phyloP scores from a whole-genome alignment of 139 green algal genomes.

The Chlorella sp. region DNA sequence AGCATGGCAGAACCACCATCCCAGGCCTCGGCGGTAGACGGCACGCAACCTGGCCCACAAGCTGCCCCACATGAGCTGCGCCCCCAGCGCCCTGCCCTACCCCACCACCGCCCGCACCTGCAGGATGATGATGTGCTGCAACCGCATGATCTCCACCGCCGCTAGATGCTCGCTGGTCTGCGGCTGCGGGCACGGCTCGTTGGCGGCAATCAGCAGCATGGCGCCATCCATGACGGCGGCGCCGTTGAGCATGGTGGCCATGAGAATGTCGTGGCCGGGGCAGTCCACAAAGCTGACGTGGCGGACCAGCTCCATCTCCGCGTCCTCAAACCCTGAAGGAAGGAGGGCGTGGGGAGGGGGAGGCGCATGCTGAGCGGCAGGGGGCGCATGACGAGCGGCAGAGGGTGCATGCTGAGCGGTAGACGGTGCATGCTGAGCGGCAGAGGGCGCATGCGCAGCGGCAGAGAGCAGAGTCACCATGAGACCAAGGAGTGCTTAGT shows the following conservation, averaged over 20 bases:
- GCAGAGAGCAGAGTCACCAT: too few relatives aligned
- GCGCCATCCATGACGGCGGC: slow-evolving; percentile 99
- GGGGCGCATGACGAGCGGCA: not conserved
- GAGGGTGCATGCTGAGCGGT: not conserved
- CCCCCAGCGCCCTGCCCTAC: too few relatives aligned
- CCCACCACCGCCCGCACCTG: slow-evolving; percentile 52
- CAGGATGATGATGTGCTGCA: slow-evolving; percentile 95
- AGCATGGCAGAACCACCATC: too few relatives aligned
- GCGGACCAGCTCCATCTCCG: slow-evolving; percentile 91
- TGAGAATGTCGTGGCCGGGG: slow-evolving; percentile 99
- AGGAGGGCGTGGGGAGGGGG: not conserved
- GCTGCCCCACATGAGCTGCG: too few relatives aligned
- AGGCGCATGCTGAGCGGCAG: too few relatives aligned
- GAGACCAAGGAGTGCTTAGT: too few relatives aligned
- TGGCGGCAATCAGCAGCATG: slow-evolving; percentile 97
- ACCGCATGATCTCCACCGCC: slow-evolving; percentile 99
- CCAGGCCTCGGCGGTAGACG: too few relatives aligned
- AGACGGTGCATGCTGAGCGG: too few relatives aligned
- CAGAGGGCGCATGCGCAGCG: too few relatives aligned
- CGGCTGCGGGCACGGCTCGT: slow-evolving; percentile 98
- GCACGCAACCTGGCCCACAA: too few relatives aligned
- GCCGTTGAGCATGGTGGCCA: slow-evolving; percentile 99
- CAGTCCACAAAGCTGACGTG: slow-evolving; percentile 99
- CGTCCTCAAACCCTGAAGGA: slow-evolving; percentile 71
- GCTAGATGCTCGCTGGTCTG: slow-evolving; percentile 98